Evolutionary conservation across 306 rosid genomes (phyloP), one percentile per base, ranked within the genome.

Genomic region (Cercis canadensis): DNA sequence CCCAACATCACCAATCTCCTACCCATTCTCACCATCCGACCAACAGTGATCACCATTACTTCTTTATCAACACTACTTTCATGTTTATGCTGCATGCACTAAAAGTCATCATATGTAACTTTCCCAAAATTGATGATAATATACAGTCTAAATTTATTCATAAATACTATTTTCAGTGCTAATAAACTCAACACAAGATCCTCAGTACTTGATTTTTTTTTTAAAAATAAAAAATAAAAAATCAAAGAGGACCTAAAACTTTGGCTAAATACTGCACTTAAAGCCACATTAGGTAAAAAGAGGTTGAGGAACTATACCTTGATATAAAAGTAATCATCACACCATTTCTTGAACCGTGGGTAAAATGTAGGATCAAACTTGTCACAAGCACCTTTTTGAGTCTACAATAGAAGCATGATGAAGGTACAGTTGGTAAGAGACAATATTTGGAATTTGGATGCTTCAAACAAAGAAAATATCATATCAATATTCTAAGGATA

Each of bases 311-410:
- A 61, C 39, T 40, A 58, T 86, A 94, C 97, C 92, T 94, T 90
- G 81, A 94, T 89, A 76, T 87, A 90, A 82, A 94, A 94, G 85
- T 94, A 94, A 64, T 94, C 98, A 67, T 94, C 98, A 47, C 98
- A 94, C 98, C 98, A 90, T 80, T 91, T 90, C 87, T 94, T 94
- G 86, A 94, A 94, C 62, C 86, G 92, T 24, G 98, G 97, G 74
- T 90, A 94, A 84, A 94, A 94, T 9, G 91, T 64, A 50, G 97
- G 97, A 67, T 94, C 96, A 79, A 94, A 94, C 83, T 94, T 94
- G 91, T 94, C 98, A 52, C 98, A 94, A 24, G 95, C 80, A 57
- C 63, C 67, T 70, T 90, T 94, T 81, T 94, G 97, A 77, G 57
- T 83, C 98, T 94, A 64, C 76, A 78, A 57, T 33, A 49, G 19